Evolutionary conservation across 1,284 basidiomycete genomes (phyloP).

Genomic region (Bondarzewia mesenterica): DNA sequence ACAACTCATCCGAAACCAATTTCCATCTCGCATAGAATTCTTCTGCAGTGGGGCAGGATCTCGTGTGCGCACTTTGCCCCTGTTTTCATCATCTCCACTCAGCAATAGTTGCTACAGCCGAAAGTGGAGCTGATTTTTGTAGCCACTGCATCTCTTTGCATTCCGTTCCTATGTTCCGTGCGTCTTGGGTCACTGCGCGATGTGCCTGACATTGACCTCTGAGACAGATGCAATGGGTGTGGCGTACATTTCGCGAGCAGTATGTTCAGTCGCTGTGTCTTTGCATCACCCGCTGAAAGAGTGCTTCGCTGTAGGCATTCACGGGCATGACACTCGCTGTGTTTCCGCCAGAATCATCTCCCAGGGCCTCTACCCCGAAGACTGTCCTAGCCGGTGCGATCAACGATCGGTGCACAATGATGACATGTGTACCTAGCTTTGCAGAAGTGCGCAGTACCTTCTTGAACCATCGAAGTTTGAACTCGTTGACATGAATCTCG

Average conservation of each 20-base stretch:
- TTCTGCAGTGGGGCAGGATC: constrained; percentile 2
- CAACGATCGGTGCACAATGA: neutral
- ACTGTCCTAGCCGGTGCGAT: constrained; percentile 12
- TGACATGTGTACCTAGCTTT: neutral
- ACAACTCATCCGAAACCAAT: constrained; percentile 21
- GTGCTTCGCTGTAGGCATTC: neutral
- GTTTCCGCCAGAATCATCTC: neutral
- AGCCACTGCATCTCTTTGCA: constrained; percentile 15
- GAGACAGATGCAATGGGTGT: constrained; percentile 13
- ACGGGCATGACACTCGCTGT: neutral
- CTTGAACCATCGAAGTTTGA: no score
- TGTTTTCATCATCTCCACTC: neutral
- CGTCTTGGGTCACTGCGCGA: neutral
- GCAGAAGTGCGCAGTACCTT: neutral
- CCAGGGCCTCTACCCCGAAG: neutral
- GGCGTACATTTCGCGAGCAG: constrained; percentile 2
- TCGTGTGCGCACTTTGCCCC: neutral
- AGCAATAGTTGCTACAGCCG: constrained; percentile 6
- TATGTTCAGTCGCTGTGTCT: neutral
- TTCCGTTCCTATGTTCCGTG: constrained; percentile 17
- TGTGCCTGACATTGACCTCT: neutral
- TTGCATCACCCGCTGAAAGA: no score
- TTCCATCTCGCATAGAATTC: constrained; percentile 6
- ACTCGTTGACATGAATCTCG: no score
- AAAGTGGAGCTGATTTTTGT: constrained; percentile 15